Percentiles rank a stretch among this genome's conserved stretches.
Conservation (phyloP, 2,329 filamentous ascomycete species). For the Ceratocystis diversiconidia region DNA sequence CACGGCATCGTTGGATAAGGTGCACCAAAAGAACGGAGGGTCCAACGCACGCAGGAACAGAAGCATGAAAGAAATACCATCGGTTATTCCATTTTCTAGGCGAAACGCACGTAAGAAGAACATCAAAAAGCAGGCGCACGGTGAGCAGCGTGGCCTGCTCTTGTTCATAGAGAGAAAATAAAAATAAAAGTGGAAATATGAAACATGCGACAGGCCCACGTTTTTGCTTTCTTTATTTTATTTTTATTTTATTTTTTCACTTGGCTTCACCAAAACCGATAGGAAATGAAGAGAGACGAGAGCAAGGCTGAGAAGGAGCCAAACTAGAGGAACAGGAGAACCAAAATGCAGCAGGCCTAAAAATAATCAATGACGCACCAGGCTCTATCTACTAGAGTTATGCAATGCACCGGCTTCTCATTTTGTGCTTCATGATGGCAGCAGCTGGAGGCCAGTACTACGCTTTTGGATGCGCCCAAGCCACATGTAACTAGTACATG, state of each 20-base stretch:
- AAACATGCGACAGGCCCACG: conserved; percentile 1
- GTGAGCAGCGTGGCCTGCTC: neutral
- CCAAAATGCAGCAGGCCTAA: neutral
- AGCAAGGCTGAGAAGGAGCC: neutral
- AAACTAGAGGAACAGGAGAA: neutral
- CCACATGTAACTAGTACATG: too few relatives aligned
- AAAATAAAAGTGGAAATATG: neutral
- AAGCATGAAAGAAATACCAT: neutral
- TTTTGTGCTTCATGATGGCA: too few relatives aligned
- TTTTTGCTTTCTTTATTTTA: neutral
- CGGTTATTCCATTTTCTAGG: neutral
- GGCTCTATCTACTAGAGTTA: neutral
- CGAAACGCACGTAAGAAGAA: neutral
- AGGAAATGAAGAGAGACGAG: neutral
- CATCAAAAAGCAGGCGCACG: neutral
- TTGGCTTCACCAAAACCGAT: too few relatives aligned
- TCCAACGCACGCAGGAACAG: neutral
- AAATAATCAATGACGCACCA: neutral
- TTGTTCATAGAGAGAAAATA: neutral
- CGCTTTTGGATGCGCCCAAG: too few relatives aligned
- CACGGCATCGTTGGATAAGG: too few relatives aligned
- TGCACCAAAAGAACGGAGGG: too few relatives aligned
- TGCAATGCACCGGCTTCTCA: too few relatives aligned
- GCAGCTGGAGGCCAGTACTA: too few relatives aligned
- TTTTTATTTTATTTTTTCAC: too few relatives aligned